Conservation (phyloP, 1,284 basidiomycete species). For the Trametes polyzona region DNA sequence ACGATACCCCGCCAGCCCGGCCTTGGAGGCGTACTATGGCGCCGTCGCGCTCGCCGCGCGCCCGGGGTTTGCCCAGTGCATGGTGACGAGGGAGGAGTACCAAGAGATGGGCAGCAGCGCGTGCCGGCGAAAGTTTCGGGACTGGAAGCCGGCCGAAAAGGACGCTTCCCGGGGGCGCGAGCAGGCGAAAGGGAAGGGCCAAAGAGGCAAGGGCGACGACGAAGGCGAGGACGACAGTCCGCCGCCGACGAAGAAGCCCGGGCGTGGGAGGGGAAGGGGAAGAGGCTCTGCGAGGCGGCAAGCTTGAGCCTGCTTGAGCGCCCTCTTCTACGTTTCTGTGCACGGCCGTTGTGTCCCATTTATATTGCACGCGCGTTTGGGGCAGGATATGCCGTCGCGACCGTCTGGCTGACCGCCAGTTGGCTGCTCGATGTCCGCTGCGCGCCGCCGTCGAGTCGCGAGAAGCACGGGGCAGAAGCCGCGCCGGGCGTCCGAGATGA, state of each 20-base stretch:
- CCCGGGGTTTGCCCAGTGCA: slow-evolving; percentile 52
- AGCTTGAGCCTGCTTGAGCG: slow-evolving; percentile 16
- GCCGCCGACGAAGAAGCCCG: slow-evolving; percentile 21
- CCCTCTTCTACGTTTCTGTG: no score
- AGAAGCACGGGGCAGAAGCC: slow-evolving; percentile 6
- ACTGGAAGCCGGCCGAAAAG: slow-evolving; percentile 42
- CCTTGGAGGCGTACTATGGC: slow-evolving; percentile 72
- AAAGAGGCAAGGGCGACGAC: slow-evolving; percentile 19
- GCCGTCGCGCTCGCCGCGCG: slow-evolving; percentile 63
- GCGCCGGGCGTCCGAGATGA: slow-evolving; percentile 17
- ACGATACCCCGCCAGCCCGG: slow-evolving; percentile 57
- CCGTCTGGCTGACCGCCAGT: not conserved
- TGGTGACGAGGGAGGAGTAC: slow-evolving; percentile 82
- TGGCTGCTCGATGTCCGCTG: no score
- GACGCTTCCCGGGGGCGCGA: slow-evolving; percentile 24
- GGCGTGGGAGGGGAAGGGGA: slow-evolving; percentile 25
- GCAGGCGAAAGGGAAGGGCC: slow-evolving; percentile 22
- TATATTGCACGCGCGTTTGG: slow-evolving; percentile 1
- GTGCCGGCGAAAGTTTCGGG: slow-evolving; percentile 67
- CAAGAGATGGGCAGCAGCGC: slow-evolving; percentile 78
- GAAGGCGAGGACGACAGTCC: slow-evolving; percentile 25
- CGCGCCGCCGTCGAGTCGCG: not conserved
- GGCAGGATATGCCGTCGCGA: slow-evolving; percentile 9
- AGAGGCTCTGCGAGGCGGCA: slow-evolving; percentile 21
- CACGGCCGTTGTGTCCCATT: slow-evolving; percentile 1